These are phyloP conservation scores for Hericium alpestre DNA, from an alignment of 768 basidiomycete genomes.

Conservation along the genomic window DNA sequence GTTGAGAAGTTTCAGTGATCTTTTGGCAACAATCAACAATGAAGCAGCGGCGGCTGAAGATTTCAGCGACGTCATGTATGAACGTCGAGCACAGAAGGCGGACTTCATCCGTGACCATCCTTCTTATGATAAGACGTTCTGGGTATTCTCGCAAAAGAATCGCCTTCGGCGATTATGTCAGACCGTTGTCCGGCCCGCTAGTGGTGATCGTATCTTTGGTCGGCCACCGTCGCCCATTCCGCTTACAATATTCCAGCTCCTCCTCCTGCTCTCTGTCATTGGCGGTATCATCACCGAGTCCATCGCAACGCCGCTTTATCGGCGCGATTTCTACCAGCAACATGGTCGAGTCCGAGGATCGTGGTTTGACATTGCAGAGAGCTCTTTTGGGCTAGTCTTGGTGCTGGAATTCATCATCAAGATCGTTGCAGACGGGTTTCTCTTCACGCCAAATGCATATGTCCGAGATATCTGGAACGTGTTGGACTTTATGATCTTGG, in stretches of 20 bases:
- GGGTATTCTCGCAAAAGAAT: slow-evolving; percentile 79
- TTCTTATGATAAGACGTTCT: slow-evolving; percentile 81
- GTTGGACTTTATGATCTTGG: slow-evolving; percentile 79
- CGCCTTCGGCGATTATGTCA: slow-evolving; percentile 68
- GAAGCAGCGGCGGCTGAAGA: slow-evolving; percentile 41
- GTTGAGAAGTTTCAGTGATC: slow-evolving; percentile 36
- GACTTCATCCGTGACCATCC: slow-evolving; percentile 88
- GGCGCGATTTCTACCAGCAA: slow-evolving; percentile 52
- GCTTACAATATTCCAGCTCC: slow-evolving; percentile 62
- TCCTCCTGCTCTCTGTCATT: slow-evolving; percentile 66
- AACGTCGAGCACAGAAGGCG: slow-evolving; percentile 65
- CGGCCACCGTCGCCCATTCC: slow-evolving; percentile 49
- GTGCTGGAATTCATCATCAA: slow-evolving; percentile 84
- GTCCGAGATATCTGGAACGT: slow-evolving; percentile 86
- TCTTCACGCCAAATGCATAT: slow-evolving; percentile 88
- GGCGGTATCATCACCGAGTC: slow-evolving; percentile 75
- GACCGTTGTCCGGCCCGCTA: slow-evolving; percentile 68
- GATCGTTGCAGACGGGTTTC: slow-evolving; percentile 82
- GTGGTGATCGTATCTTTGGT: slow-evolving; percentile 86
- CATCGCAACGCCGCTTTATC: slow-evolving; percentile 77
- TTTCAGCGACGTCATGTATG: slow-evolving; percentile 50
- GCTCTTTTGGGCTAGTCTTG: slow-evolving; percentile 57
- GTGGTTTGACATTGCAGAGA: slow-evolving; percentile 85
- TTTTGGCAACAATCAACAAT: slow-evolving; percentile 55
- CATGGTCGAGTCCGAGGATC: slow-evolving; percentile 54